A percentile compares a stretch with the other conserved stretches of the same genome.
Evolutionary conservation across 495 filamentous ascomycete genomes (phyloP).

Genomic region (Bacidia gigantensis): DNA sequence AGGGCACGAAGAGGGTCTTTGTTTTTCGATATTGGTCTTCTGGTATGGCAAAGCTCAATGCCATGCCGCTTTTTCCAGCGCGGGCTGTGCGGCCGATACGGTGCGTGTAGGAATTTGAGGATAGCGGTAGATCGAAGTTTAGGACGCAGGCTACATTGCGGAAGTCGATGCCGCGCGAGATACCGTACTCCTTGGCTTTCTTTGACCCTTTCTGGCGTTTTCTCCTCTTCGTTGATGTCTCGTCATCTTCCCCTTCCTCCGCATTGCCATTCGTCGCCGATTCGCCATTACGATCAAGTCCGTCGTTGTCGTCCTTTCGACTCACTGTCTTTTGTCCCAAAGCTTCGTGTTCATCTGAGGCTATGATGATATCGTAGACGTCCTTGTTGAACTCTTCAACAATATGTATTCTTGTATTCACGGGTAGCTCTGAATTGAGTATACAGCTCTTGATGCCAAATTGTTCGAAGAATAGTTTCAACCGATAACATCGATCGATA

Average conservation of each 20-base stretch:
- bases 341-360: conserved; percentile 83
- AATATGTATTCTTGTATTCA: conserved; percentile 84
- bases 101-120: conserved; percentile 86
- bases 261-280: conserved; percentile 20
- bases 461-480: conserved; percentile 93
- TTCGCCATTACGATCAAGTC: conserved; percentile 18
- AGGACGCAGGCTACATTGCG: conserved; percentile 85
- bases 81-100: conserved; percentile 88
- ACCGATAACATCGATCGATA: conserved; percentile 81
- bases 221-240: conserved; percentile 7
- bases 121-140: conserved; percentile 89
- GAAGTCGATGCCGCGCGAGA: conserved; percentile 93
- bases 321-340: conserved; percentile 43
- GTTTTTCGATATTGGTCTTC: conserved; percentile 70
- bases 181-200: conserved; percentile 73
- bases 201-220: conserved; percentile 50
- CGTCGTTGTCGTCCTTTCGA: conserved; percentile 14
- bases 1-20: conserved; percentile 62
- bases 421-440: conserved; percentile 85
- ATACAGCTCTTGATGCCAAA: conserved; percentile 91
- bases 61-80: conserved; percentile 81
- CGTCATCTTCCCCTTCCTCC: conserved; percentile 18
- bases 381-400: conserved; percentile 96
- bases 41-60: conserved; percentile 86
- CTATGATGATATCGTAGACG: conserved; percentile 94